Evolutionary conservation across 805 yeast species (phyloP).

Genomic region (Crinitomyces ghanaensis): DNA sequence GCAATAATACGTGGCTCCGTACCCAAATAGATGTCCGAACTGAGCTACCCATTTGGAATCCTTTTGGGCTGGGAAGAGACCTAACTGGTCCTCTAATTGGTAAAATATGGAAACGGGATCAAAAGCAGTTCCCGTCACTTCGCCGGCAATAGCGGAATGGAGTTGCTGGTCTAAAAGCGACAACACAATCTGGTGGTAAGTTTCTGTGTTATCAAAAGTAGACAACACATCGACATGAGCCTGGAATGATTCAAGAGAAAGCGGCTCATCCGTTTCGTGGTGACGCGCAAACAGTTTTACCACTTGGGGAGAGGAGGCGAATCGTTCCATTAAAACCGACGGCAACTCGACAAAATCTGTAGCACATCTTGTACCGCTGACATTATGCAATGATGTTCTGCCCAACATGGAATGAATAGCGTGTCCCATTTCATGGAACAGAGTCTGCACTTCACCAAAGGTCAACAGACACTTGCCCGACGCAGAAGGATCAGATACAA

Average conservation of each 20-base stretch:
- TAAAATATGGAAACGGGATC: slow-evolving; percentile 58
- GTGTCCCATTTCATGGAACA: slow-evolving; percentile 98
- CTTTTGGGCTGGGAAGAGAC: slow-evolving; percentile 48
- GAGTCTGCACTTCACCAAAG: slow-evolving; percentile 76
- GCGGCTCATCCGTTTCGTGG: slow-evolving; percentile 49
- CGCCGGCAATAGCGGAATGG: slow-evolving; percentile 39
- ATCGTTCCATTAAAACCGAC: slow-evolving; percentile 90
- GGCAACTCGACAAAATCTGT: slow-evolving; percentile 97
- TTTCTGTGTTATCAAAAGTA: slow-evolving; percentile 55
- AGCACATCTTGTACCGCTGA: slow-evolving; percentile 89
- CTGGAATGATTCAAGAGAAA: slow-evolving; percentile 40
- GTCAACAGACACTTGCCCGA: slow-evolving; percentile 50
- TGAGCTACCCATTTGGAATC: slow-evolving; percentile 85
- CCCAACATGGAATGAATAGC: slow-evolving; percentile 98
- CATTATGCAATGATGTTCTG: slow-evolving; percentile 76
- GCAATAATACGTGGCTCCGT: slow-evolving; percentile 90
- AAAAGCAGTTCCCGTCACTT: slow-evolving; percentile 25
- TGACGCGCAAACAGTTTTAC: slow-evolving; percentile 63
- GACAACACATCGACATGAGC: slow-evolving; percentile 41
- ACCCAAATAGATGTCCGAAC: slow-evolving; percentile 86
- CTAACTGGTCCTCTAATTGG: slow-evolving; percentile 43
- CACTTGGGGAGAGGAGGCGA: slow-evolving; percentile 73
- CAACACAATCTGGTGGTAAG: slow-evolving; percentile 80
- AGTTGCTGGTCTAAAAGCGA: slow-evolving; percentile 76
- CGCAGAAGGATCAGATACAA: slow-evolving; percentile 29